These are phyloP conservation scores for Aleurites moluccanus DNA, from an alignment of 441 rosid species.

Conservation along the genomic window DNA sequence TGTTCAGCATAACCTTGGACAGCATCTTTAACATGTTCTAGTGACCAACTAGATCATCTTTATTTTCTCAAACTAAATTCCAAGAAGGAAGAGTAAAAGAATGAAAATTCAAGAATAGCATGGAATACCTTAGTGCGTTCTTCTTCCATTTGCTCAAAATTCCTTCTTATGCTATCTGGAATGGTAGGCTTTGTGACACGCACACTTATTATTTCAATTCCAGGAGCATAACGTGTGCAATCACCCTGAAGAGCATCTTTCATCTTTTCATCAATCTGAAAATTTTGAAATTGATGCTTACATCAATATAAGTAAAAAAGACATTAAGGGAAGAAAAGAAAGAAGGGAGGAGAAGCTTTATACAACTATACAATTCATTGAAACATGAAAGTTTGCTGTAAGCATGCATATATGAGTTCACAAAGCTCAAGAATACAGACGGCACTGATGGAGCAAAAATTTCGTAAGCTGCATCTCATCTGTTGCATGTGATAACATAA, in stretches of 20 bases:
- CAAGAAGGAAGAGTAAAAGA: not conserved
- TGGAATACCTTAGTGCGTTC: slow-evolving; percentile 78
- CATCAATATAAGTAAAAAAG: not conserved
- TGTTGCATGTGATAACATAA: not conserved
- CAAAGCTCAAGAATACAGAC: not conserved
- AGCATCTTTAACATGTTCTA: not conserved
- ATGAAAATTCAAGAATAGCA: not conserved
- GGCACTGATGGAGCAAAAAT: not conserved
- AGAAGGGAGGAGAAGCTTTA: not conserved
- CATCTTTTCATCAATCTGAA: slow-evolving; percentile 90
- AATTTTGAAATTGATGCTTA: slow-evolving; percentile 17
- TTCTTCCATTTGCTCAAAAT: slow-evolving; percentile 94
- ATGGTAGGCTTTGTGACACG: slow-evolving; percentile 87
- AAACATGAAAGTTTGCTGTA: not conserved
- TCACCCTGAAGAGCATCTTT: slow-evolving; percentile 94
- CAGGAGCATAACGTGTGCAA: slow-evolving; percentile 91
- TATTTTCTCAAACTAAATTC: not conserved
- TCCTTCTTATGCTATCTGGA: slow-evolving; percentile 71
- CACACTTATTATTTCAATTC: slow-evolving; percentile 83
- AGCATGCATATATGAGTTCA: not conserved
- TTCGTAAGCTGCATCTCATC: not conserved
- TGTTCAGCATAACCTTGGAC: slow-evolving; percentile 1
- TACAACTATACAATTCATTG: not conserved
- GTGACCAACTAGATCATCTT: not conserved
- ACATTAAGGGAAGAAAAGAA: not conserved